These are phyloP conservation scores for Camelina neglecta DNA, from an alignment of 345 rosid genomes.

Conservation along the genomic window DNA sequence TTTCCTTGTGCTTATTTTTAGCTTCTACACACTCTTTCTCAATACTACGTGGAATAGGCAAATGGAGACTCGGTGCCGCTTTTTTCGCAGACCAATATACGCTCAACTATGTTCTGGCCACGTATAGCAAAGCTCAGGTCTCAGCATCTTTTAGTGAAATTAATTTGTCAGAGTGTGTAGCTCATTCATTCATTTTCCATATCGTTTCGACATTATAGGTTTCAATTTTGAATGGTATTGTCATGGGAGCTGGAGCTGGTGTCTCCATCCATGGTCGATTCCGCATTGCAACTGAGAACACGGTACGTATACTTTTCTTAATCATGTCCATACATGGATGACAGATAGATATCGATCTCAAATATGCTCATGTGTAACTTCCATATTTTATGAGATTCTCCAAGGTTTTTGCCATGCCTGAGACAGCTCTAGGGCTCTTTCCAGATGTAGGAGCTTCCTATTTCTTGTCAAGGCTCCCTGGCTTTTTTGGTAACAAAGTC, in stretches of 20 bases:
- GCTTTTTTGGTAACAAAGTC: constrained; percentile 67
- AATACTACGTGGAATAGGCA: constrained; percentile 46
- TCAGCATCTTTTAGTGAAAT: neutral
- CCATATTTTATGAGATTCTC: constrained; percentile 22
- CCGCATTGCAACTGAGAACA: constrained; percentile 81
- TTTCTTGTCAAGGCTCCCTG: constrained; percentile 85
- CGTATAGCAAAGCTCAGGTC: constrained; percentile 77
- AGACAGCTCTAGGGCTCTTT: constrained; percentile 80
- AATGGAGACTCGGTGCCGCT: constrained; percentile 62
- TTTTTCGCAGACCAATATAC: constrained; percentile 53
- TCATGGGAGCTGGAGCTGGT: constrained; percentile 95
- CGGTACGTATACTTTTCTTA: constrained; percentile 42
- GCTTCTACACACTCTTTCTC: constrained; percentile 20
- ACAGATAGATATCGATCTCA: neutral
- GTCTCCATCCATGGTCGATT: constrained; percentile 77
- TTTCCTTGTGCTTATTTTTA: neutral
- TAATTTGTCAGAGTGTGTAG: neutral
- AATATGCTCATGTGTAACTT: neutral
- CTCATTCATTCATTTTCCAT: constrained; percentile 5
- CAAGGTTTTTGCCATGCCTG: constrained; percentile 91
- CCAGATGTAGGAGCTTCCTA: constrained; percentile 89
- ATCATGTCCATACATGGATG: neutral
- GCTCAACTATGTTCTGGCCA: constrained; percentile 72
- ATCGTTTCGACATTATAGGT: constrained; percentile 49
- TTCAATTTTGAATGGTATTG: constrained; percentile 80